Base-by-base conservation (phyloP, 148 eudicot species). In the Spergularia bocconei region DNA sequence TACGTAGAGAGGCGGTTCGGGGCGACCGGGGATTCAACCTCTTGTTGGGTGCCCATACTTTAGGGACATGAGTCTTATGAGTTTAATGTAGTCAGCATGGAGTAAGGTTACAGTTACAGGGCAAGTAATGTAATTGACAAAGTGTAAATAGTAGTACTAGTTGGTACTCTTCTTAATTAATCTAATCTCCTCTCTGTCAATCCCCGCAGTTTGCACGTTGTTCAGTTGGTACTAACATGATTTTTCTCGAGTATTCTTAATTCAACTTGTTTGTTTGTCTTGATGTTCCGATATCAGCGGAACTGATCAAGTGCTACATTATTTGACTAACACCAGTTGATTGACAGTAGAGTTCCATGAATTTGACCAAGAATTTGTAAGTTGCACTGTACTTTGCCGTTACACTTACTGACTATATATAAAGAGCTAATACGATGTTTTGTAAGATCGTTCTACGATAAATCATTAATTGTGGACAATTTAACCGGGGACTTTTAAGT, bases 241-340 rank as follows among this genome's bases (percentile, higher is more conserved):
- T 57, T 7, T 55, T 11, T 15, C 6, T 55, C 16, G 16, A 11
- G 21, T 15, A 17, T 57, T 13, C 11, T 4, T 25, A 20, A 11
- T 29, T 70, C 58, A 23, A 69, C 36, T 57, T 38, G 38, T 20
- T 66, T 17, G 56, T 23, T 44, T 41, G 55, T 38, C 23, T 59
- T 57, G 23, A 51, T 11, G 55, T 79, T 59, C 82, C 78, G 82
- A 51, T 70, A 74, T 68, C 15, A 51, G 74, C 78, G 82, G 74
- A 50, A 53, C n/a, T 61, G 38, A 19, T 65, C 13, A 58, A 44
- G 48, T 44, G 48, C 6, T 6, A 44, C 48, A 44, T 44, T 6
- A 44, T 44, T 44, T 9, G 48, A 44, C 48, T 9, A 44, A 44
- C 48, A 44, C 48, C 48, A 7, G 4, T 50, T 77, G 41, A n/a